Base-by-base conservation (phyloP, 768 basidiomycete genomes). In the Psilocybe cyanescens region DNA sequence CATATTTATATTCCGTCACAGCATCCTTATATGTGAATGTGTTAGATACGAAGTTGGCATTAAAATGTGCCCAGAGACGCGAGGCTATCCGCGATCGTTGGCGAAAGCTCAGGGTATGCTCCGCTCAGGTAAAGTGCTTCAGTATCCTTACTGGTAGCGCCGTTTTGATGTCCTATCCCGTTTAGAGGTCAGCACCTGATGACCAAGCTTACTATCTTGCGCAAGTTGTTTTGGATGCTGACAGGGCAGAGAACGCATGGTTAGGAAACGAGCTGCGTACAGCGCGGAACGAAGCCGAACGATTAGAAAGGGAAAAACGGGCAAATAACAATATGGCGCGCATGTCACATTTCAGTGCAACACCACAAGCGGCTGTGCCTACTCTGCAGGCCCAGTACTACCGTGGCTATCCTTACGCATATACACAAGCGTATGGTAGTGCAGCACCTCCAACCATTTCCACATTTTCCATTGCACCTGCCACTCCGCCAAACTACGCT, bases 281-380 rank as follows among this genome's bases (percentile, higher is more conserved):
- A 37, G 85, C 85, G 24, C 82, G 88, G 33, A 75, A 82, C 45
- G 89, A 92, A 62, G 75, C 87, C 55, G 92, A 93, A 67, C 83
- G 82, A 57, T 70, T 88, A 56, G 87, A 91, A 65, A 82, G 87
- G 62, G 88, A 90, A 74, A 90, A 88, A 71, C 88, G 88, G 31
- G 76, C 79, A 14, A 75, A 72, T 53, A 74, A 75, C 11, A 74
- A 76, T n/a, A 70, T 79, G 16, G 72, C 79, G 51, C 79, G 85
- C 47, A 76, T 81, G 41, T 71, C 74, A 14, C 80, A 79, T 65
- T 79, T 78, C 55, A 65, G 77, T 5, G 70, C 72, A 11, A 57
- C 70, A 2, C 70, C 77, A 46, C 64, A 74, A 37, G 56, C 71
- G 17, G 58, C 75, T 2, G 65, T 72, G 35, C 59, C 77, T 47